Conservation (phyloP, 768 basidiomycete species). For the Termitomyces sp. region DNA sequence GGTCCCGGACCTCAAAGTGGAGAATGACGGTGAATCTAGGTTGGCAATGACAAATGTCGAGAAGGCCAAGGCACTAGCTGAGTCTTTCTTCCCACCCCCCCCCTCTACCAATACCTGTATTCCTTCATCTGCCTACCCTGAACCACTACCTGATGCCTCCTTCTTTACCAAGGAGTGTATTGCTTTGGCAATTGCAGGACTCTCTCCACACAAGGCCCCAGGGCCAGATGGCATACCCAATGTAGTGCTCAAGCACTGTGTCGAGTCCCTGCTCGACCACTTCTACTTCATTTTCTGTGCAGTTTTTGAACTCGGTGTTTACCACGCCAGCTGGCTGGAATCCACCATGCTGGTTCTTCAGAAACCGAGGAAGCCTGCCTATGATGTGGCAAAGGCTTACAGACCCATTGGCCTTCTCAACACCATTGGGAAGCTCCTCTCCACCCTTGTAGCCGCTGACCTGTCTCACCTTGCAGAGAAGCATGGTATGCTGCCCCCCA, state of each 20-base stretch:
- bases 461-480: background rate
- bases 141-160: background rate
- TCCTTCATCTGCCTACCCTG: background rate
- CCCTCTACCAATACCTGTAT: background rate
- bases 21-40: background rate
- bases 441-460: background rate
- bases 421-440: background rate
- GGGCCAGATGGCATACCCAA: slow-evolving; percentile 13
- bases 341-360: background rate
- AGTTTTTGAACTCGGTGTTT: background rate
- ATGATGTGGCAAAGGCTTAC: background rate
- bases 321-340: background rate
- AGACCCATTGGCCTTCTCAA: background rate
- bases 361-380: background rate
- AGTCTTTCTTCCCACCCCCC: background rate
- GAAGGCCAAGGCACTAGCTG: background rate
- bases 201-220: background rate
- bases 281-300: background rate
- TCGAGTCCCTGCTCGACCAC: background rate
- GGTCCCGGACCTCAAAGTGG: too few relatives aligned
- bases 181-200: background rate
- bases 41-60: background rate
- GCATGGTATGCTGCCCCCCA: background rate
- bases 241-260: slow-evolving; percentile 18
- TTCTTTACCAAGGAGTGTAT: background rate